Base-by-base conservation (phyloP, 345 rosid species). In the Hibiscus trionum region DNA sequence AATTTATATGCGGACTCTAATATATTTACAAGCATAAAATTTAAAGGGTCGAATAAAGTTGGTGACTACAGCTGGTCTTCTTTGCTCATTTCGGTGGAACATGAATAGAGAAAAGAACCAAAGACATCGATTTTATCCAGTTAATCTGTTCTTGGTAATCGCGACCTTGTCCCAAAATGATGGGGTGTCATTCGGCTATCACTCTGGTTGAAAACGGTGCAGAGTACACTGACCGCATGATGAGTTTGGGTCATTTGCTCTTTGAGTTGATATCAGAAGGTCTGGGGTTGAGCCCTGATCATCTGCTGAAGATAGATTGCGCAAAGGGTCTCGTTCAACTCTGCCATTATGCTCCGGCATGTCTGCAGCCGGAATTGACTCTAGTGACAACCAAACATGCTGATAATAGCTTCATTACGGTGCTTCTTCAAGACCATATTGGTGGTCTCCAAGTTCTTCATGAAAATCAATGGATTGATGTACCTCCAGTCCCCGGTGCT, bases 361-460 rank as follows among this genome's bases (percentile, higher is more conserved):
- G 75, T 46, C 75, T 68, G 3, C 56, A 60, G 11, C 75, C 68
- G n/a, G 68, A 72, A 33, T 14, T 47, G 46, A 29, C 75, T 19
- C 0, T 72, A 1, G 68, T 68, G 5, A 1, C 59, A 3, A 46
- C 11, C 17, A 72, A 14, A 59, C 57, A 72, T 11, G 9, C 60
- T 0, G 75, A 72, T 19, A n/a, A 2, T 31, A 29, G 9, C 46
- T 72, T 72, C 21, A 11, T 61, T 12, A 72, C 75, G 0, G 33
- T 72, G 11, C 75, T 72, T 49, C 21, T 61, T 0, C 76, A 53
- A 53, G 57, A 53, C 57, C 57, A 53, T 53, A n/a, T 53, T 5
- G 21, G 57, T 53, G 57, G 21, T n/a, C 57, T 53, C 57, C 57
- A 53, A 53, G 24, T 53, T n/a, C n/a, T n/a, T 53, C 21, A 16